Conservation (phyloP, 495 filamentous ascomycete species). For the Talaromyces proteolyticus region DNA sequence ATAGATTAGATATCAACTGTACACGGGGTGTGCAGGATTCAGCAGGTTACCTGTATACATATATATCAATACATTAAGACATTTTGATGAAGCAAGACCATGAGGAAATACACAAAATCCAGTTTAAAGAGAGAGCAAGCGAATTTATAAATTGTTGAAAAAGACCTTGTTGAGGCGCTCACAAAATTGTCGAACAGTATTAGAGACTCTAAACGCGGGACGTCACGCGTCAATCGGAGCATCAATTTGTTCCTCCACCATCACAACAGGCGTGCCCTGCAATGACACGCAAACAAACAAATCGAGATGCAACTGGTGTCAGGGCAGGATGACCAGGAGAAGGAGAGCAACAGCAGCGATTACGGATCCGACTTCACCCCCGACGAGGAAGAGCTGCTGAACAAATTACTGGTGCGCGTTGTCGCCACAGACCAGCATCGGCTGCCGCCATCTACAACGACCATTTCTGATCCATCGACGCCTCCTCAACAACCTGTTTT, state of each 20-base stretch:
- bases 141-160: no score
- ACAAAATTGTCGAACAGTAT: no score
- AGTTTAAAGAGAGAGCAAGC: no score
- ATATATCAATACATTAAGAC: no score
- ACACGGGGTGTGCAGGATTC: no score
- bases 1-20: no score
- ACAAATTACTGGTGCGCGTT: conserved; percentile 35
- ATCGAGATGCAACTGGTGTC: background rate
- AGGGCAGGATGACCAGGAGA: conserved; percentile 5
- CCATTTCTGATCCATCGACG: conserved; percentile 12
- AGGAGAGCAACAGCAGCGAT: no score
- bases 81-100: no score
- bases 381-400: conserved; percentile 53
- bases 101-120: no score
- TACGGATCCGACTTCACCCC: conserved; percentile 69
- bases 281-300: background rate
- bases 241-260: background rate
- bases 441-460: conserved; percentile 13
- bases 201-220: no score
- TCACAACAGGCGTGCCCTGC: background rate
- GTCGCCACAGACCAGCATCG: conserved; percentile 13
- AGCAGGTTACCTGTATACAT: no score
- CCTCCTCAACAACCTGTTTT: conserved; percentile 7
- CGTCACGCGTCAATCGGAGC: background rate
- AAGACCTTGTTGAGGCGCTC: no score